Base-by-base conservation (phyloP, 129 eudicot species). In the Mikania micrantha region DNA sequence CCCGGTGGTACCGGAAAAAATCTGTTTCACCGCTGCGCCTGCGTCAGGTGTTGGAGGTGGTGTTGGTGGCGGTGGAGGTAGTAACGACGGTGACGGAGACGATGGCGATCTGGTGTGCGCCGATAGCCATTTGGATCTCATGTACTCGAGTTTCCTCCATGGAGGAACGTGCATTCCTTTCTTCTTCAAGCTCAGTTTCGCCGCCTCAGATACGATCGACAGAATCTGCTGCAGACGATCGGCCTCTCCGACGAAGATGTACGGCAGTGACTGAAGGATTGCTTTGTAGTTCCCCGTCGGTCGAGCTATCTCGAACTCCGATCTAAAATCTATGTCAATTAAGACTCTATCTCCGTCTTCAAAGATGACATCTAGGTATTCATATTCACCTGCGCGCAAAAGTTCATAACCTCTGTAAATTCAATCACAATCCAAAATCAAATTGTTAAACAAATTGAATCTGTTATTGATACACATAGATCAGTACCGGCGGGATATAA, bases 231-330 rank as follows among this genome's bases (percentile, higher is more conserved):
- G 84, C 13, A 90, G 77, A 17, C 97, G 91, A 41, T 87, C 95
- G 72, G 91, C 57, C 61, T 77, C 81, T 2, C 97, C 97, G 54
- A 90, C 97, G 67, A 79, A 90, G 52, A 87, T 82, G 70, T 54
- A 70, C 52, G 97, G 95, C 59, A 90, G 64, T 3, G 75, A 78
- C 53, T 82, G 91, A 28, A 90, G 81, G 32, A 90, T 76, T 50
- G 80, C 45, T 68, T 82, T 90, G 77, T 90, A 90, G n/a, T 48
- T 72, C 9, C 79, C 80, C 1, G 97, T 90, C 9, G 97, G 82
- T 39, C 97, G 84, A 40, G 97, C 97, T 63, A 90, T 84, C 36
- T 86, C 97, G 66, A 90, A 90, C 74, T 90, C 97, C 45, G 97
- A 90, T 84, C 88, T 82, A 77, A 90, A 87, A 64, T 90, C 97